These are phyloP conservation scores for Mycena albidolilacea DNA, from an alignment of 768 basidiomycete species.

Conservation along the genomic window DNA sequence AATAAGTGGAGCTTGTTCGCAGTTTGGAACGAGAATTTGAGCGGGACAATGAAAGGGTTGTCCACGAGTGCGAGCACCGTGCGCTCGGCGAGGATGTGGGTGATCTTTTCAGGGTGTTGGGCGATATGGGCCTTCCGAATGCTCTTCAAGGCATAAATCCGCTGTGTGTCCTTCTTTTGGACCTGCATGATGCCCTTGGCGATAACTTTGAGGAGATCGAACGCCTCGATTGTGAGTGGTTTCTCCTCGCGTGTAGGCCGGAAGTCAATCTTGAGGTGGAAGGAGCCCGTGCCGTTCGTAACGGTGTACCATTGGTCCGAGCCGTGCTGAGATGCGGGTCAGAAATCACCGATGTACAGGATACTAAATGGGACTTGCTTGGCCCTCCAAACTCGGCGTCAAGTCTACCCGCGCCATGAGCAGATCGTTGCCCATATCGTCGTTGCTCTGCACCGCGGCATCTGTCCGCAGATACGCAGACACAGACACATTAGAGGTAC, in stretches of 20 bases:
- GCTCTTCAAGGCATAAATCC: conserved; percentile 98
- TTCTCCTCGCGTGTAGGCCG: conserved; percentile 87
- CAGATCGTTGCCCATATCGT: conserved; percentile 98
- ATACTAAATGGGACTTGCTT: conserved; percentile 59
- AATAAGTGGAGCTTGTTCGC: conserved; percentile 98
- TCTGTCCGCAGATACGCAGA: conserved; percentile 93
- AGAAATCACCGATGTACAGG: conserved; percentile 8
- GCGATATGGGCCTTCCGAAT: conserved; percentile 99
- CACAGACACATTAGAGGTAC: conserved; percentile 92
- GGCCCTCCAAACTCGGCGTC: conserved; percentile 85
- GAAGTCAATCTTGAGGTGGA: conserved; percentile 97
- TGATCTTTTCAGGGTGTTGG: conserved; percentile 95
- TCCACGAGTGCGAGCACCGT: conserved; percentile 98
- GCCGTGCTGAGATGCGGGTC: conserved; percentile 66
- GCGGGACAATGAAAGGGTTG: conserved; percentile 99
- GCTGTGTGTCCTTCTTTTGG: conserved; percentile 97
- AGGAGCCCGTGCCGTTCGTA: conserved; percentile 87
- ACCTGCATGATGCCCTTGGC: conserved; percentile 99
- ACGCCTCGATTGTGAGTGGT: conserved; percentile 91
- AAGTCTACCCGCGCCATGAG: conserved; percentile 95
- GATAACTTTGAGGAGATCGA: conserved; percentile 97
- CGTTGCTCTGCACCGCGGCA: conserved; percentile 77
- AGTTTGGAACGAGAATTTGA: conserved; percentile 99
- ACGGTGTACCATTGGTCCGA: conserved; percentile 94
- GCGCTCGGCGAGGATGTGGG: conserved; percentile 96